These are phyloP conservation scores for Aspergillus sp. DNA, from an alignment of 2,329 filamentous ascomycete species.

Conservation along the genomic window DNA sequence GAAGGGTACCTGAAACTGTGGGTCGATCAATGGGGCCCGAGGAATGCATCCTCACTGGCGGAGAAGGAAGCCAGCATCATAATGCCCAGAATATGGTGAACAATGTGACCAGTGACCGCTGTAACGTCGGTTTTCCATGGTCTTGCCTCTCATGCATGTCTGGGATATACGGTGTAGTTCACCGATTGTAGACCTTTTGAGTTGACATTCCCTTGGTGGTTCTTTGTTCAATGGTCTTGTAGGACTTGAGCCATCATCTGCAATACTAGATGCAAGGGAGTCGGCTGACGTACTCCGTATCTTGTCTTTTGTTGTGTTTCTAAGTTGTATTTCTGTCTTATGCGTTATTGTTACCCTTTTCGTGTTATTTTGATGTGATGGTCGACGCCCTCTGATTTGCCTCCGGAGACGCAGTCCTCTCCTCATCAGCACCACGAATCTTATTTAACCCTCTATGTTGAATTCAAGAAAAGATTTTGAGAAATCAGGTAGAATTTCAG, in stretches of 20 bases:
- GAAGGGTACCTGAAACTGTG: conserved; percentile 11
- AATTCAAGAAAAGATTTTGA: too few species aligned
- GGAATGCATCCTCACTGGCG: conserved; percentile 3
- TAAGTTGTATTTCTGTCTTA: not conserved
- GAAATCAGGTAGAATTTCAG: too few species aligned
- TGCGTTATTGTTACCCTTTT: not conserved
- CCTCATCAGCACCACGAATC: not conserved
- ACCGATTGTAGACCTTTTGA: not conserved
- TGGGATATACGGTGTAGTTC: not conserved
- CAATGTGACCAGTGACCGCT: not conserved
- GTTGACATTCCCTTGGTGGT: not conserved
- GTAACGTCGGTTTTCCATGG: not conserved
- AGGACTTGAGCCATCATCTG: not conserved
- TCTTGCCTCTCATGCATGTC: not conserved
- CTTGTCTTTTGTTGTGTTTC: not conserved
- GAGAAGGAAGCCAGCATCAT: not conserved
- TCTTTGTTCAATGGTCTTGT: not conserved
- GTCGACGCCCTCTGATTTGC: not conserved
- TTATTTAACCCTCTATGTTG: not conserved
- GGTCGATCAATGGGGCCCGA: conserved; percentile 7
- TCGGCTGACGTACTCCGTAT: not conserved
- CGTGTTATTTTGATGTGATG: not conserved
- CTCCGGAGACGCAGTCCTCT: not conserved
- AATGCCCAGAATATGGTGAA: not conserved
- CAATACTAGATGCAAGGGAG: not conserved